Evolutionary conservation across 768 basidiomycete species (phyloP), one percentile per base, ranked within the genome.

Genomic region (Suillus weaverae): DNA sequence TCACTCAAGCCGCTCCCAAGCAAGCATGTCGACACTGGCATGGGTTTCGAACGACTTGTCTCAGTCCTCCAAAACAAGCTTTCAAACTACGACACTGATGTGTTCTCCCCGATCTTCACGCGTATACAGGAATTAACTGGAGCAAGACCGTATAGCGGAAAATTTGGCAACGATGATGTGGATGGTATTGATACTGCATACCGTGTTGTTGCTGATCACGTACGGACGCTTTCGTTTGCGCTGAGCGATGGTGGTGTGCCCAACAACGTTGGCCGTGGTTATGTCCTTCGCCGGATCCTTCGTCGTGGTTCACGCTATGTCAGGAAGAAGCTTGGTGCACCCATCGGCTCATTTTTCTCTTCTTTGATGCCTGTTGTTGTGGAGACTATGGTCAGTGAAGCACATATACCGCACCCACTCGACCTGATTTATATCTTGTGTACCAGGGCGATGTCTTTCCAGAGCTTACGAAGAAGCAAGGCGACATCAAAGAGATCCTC

Each of bases 131-230:
- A 94, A 75, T 79, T 99, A 59, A 96, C 95, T 1, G 92, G 94
- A 48, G 94, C 91, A 53, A 84, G 95, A 50, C 82, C 90, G 4
- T 99, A 99, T 73, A 77, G 85, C 62, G 97, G 97, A 59, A 93
- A 89, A 68, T 94, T 99, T 66, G 97, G 97, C 50, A 86, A 85
- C n/a, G 94, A 97, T n/a, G 97, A 99, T 74, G 79, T 78, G 33
- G 95, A 99, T 73, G 97, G 95, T 1, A 91, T 98, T 64, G 97
- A 99, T 74, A 99, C 94, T 57, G 97, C 97, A 22, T 99, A 99
- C 79, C 89, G 97, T 60, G 92, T 99, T 55, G 88, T 99, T 61
- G 96, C 97, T 7, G 97, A 99, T 76, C 97, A 99, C 74, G 91
- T 96, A 41, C 85, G 97, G 67, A 99, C 97, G 8, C 81, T 99